These are phyloP conservation scores for Sabuloglossum arenarium DNA, from an alignment of 495 filamentous ascomycete genomes.

Conservation along the genomic window DNA sequence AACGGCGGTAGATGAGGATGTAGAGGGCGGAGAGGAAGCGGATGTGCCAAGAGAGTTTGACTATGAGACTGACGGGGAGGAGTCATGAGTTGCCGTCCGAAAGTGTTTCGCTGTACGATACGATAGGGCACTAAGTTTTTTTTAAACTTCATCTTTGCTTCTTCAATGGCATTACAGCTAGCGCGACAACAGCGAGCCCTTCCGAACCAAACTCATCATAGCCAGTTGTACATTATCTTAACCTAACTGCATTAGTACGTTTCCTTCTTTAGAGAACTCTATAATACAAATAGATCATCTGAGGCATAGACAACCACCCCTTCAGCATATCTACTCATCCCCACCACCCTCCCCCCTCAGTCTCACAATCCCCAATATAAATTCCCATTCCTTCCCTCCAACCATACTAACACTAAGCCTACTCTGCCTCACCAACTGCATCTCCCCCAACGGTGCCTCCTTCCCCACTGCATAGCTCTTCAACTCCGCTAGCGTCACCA, in stretches of 20 bases:
- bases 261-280: no score
- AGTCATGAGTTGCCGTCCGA: background rate
- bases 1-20: conserved; percentile 8
- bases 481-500: conserved; percentile 53
- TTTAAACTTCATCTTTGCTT: background rate
- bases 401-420: conserved; percentile 75
- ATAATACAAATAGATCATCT: no score
- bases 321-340: no score
- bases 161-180: background rate
- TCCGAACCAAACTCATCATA: background rate
- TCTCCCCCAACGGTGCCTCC: conserved; percentile 46
- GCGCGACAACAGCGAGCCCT: background rate
- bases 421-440: conserved; percentile 63
- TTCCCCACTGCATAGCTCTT: conserved; percentile 37
- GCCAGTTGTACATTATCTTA: background rate
- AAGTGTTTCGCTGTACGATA: background rate
- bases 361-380: conserved; percentile 38
- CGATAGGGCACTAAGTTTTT: background rate
- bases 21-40: conserved; percentile 6
- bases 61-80: conserved; percentile 5
- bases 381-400: conserved; percentile 52
- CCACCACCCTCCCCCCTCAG: conserved; percentile 34
- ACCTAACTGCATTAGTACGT: no score
- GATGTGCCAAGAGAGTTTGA: conserved; percentile 6
- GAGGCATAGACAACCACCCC: no score